Evolutionary conservation across 306 rosid species (phyloP), one percentile per base, ranked within the genome.

Genomic region (Trifolium pratense): DNA sequence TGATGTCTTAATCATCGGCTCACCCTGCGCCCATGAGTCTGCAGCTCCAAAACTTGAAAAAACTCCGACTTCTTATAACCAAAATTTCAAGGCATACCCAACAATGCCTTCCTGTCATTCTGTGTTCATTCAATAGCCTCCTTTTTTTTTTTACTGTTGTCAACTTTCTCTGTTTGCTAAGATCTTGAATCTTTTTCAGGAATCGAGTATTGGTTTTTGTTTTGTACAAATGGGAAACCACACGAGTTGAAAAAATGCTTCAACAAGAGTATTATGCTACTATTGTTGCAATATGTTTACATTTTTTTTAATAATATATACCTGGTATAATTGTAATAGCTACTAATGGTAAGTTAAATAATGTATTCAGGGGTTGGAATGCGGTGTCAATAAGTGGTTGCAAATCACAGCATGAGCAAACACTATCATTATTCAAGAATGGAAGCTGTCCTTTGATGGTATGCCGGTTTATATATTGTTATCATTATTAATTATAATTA

Each of bases 341-440:
- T 75, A 71, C 81, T 79, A 25, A 65, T 68, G 72, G 31, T 62
- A 34, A 70, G 3, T 48, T 62, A 53, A 43, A 74, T 82, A 53
- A 42, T 60, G 32, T 77, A 77, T 84, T 17, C 70, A 94, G 99
- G 81, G 93, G 97, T 71, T 94, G 97, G 99, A 90, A 94, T 80
- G 97, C 66, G 36, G 97, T 92, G 68, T 94, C 99, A 3, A 94
- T 94, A 78, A 94, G 89, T 64, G 99, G 99, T 71, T 91, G 91
- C 82, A 94, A 91, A 82, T 71, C 99, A 59, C 99, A 94, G 76
- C 59, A 67, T 84, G 93, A 88, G 55, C 99, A 13, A 87, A 84
- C 99, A 43, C 82, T 94, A 14, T 86, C 97, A 46, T 77, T 89
- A 66, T 94, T 94, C 84, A 94, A 91, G 91, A 70, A 80, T 1